Conservation (phyloP, 768 basidiomycete species). For the Mycena sanguinolenta region DNA sequence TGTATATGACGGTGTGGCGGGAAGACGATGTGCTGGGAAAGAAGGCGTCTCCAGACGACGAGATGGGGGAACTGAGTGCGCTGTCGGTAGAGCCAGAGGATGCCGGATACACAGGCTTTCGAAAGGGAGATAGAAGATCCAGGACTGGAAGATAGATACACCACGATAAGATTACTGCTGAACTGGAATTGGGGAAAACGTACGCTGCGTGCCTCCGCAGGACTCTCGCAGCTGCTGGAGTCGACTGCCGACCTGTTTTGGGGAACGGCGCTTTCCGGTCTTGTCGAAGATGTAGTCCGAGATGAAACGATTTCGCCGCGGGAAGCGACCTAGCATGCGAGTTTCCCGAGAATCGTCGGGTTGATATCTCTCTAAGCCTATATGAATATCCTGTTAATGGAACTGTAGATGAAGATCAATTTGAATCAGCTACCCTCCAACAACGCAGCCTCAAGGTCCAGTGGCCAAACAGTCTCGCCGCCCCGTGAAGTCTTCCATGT, state of each 20-base stretch:
- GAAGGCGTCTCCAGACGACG: slow-evolving; percentile 31
- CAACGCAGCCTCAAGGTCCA: slow-evolving; percentile 80
- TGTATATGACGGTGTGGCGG: slow-evolving; percentile 58
- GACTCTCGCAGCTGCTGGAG: slow-evolving; percentile 85
- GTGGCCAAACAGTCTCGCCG: slow-evolving; percentile 84
- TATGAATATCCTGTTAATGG: not conserved
- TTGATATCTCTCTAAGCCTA: slow-evolving; percentile 64
- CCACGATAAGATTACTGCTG: slow-evolving; percentile 13
- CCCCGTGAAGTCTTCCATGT: slow-evolving; percentile 82
- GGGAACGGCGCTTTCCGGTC: slow-evolving; percentile 77
- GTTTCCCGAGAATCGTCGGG: slow-evolving; percentile 63
- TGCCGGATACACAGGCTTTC: slow-evolving; percentile 40
- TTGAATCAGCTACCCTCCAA: slow-evolving; percentile 67
- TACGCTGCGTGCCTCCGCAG: slow-evolving; percentile 76
- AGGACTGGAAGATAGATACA: slow-evolving; percentile 52
- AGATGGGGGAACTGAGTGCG: slow-evolving; percentile 20
- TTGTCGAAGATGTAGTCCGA: slow-evolving; percentile 69
- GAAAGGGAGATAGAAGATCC: slow-evolving; percentile 57
- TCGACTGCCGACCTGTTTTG: slow-evolving; percentile 86
- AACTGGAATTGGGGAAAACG: slow-evolving; percentile 45
- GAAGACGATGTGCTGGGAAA: slow-evolving; percentile 16
- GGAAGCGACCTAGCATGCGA: slow-evolving; percentile 65
- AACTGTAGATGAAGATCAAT: not conserved
- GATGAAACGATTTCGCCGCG: slow-evolving; percentile 73
- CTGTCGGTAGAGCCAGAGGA: slow-evolving; percentile 28